Conservation (phyloP, 768 basidiomycete species). For the Lentinula sp. region DNA sequence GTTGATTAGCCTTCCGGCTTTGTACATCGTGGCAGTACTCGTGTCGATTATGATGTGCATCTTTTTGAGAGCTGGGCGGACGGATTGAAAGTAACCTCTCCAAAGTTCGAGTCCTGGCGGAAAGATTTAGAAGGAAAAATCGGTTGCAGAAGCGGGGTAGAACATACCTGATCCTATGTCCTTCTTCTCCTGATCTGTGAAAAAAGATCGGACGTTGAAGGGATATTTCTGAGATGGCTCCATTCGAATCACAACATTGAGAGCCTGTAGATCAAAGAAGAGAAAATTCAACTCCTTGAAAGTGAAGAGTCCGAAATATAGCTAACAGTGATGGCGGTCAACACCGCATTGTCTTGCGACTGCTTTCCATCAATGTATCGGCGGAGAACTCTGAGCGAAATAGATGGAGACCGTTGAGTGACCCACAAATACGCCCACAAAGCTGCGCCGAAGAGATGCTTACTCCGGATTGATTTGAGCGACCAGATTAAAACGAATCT, state of each 20-base stretch:
- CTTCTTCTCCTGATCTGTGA: constrained; percentile 51
- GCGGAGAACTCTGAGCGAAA: constrained; percentile 38
- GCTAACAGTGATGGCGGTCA: constrained; percentile 61
- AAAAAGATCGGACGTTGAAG: constrained; percentile 70
- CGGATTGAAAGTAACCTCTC: constrained; percentile 72
- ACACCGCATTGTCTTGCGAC: constrained; percentile 54
- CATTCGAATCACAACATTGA: constrained; percentile 72
- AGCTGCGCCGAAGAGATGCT: background rate
- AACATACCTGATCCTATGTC: constrained; percentile 26
- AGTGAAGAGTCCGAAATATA: background rate
- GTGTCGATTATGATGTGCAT: constrained; percentile 72
- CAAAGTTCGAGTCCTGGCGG: constrained; percentile 50
- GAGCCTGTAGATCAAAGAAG: constrained; percentile 31
- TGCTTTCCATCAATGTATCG: constrained; percentile 58
- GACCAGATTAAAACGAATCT: constrained; percentile 53
- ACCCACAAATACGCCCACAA: too few species aligned
- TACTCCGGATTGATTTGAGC: constrained; percentile 57
- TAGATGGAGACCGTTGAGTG: background rate
- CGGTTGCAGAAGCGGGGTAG: background rate
- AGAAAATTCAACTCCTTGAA: background rate
- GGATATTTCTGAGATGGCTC: constrained; percentile 60
- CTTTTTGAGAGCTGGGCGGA: constrained; percentile 53
- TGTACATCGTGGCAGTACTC: constrained; percentile 68
- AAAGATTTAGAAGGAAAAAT: background rate
- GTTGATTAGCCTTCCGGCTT: constrained; percentile 44